These are phyloP conservation scores for Isabelozyma gotoi DNA, from an alignment of 805 yeast genomes.

Conservation along the genomic window DNA sequence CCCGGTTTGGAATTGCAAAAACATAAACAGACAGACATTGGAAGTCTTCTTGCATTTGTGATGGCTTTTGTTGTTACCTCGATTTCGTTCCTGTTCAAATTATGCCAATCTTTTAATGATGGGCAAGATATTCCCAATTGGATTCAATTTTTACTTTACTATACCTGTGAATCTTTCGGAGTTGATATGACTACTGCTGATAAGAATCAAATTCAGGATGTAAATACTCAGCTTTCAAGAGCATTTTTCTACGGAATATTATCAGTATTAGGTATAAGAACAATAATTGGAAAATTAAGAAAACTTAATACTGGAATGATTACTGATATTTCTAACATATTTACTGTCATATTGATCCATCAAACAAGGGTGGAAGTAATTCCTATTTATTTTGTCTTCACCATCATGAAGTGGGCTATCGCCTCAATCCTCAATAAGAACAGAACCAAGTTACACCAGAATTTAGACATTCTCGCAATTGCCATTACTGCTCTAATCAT, in stretches of 20 bases:
- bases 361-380: constrained; percentile 57
- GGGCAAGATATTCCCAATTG: constrained; percentile 53
- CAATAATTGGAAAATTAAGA: constrained; percentile 21
- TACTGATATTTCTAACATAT: constrained; percentile 33
- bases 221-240: constrained; percentile 26
- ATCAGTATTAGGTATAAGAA: constrained; percentile 29
- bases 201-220: constrained; percentile 18
- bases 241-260: constrained; percentile 23
- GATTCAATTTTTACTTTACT: constrained; percentile 21
- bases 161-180: constrained; percentile 30
- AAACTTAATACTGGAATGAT: constrained; percentile 24
- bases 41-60: constrained; percentile 42
- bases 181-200: constrained; percentile 18
- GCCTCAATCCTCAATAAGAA: constrained; percentile 11
- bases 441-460: constrained; percentile 3
- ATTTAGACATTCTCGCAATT: constrained; percentile 18
- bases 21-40: constrained; percentile 10
- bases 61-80: constrained; percentile 45
- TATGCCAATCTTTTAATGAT: constrained; percentile 50
- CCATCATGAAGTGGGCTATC: constrained; percentile 20
- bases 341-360: constrained; percentile 46
- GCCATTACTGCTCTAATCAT: constrained; percentile 38
- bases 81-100: constrained; percentile 53
- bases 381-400: constrained; percentile 50
- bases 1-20: constrained; percentile 2